Conservation (phyloP, 495 filamentous ascomycete genomes). For the Margaritispora aquatica region DNA sequence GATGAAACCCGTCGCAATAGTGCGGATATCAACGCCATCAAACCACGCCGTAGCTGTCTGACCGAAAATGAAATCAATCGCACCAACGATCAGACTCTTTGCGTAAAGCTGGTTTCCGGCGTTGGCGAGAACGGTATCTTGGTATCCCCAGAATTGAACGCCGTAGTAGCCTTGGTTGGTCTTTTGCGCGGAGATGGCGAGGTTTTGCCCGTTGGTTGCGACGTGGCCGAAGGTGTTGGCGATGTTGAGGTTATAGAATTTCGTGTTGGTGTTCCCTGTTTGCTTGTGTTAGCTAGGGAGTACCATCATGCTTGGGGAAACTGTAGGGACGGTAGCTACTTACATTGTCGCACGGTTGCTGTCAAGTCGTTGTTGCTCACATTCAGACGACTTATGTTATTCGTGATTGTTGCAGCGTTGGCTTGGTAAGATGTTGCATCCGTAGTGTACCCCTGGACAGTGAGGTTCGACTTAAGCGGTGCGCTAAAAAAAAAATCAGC, state of each 20-base stretch:
- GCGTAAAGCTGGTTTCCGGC: conserved; percentile 39
- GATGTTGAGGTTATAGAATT: not conserved
- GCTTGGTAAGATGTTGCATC: conserved; percentile 34
- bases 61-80: conserved; percentile 28
- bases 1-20: conserved; percentile 23
- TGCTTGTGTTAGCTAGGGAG: no score
- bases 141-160: conserved; percentile 38
- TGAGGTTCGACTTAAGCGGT: conserved; percentile 15
- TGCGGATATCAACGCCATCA: conserved; percentile 21
- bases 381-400: conserved; percentile 19
- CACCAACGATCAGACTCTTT: conserved; percentile 32
- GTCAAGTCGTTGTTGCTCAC: conserved; percentile 14
- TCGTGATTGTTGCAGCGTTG: conserved; percentile 54
- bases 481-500: conserved; percentile 21
- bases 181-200: conserved; percentile 13
- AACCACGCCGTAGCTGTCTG: conserved; percentile 24
- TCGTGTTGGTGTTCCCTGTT: conserved; percentile 1
- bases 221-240: conserved; percentile 19
- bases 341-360: conserved; percentile 17
- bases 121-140: conserved; percentile 39
- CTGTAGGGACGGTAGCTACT: no score
- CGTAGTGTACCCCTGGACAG: conserved; percentile 14
- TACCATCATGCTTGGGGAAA: no score
- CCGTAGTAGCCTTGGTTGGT: conserved; percentile 30
- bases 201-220: conserved; percentile 16